Base-by-base conservation (phyloP, 2,329 filamentous ascomycete species). In the Penicillium sp. region DNA sequence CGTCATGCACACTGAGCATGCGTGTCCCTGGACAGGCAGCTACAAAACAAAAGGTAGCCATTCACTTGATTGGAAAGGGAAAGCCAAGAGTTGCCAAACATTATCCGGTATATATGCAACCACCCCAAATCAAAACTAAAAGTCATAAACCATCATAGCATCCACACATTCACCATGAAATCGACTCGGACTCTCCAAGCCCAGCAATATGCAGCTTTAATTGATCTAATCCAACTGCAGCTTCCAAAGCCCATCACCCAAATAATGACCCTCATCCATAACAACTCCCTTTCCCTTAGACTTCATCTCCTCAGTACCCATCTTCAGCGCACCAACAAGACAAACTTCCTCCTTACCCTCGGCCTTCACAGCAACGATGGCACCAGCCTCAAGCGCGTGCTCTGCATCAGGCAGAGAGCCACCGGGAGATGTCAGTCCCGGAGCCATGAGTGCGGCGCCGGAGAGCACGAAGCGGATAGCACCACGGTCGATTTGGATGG, bases 381-480 rank as follows among this genome's bases (percentile, higher is more conserved):
- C 86, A 0, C 93, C 95, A 70, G 89, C 87, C 63, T 85, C 83
- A 63, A 97, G 73, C 73, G 95, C 91, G 52, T 77, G 62, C 56
- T 80, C 78, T 1, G 74, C 69, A 60, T 84, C 78, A 0, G 95
- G 95, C 68, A 99, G 76, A 48, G 90, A 76, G 0, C 95, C 95
- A 0, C 95, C 95, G 0, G 87, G 77, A 21, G 87, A 91, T 27
- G 95, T 99, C 66, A 99, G 76, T 0, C 95, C 95, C 0, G 95
- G 95, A 1, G 92, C 93, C 95, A 99, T 99, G 61, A 99, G 87
- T 14, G 93, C 91, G 1, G 95, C 95, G 45, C 95, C 95, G 1
- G 87, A 90, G 1, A 99, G 85, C 26, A 99, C 93, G 78, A 99
- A 99, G 59, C 95, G 90, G 71, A 99, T 98, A 5, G 95, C 95